Conservation (phyloP, 2,329 filamentous ascomycete species). For the Neonectria punicea region DNA sequence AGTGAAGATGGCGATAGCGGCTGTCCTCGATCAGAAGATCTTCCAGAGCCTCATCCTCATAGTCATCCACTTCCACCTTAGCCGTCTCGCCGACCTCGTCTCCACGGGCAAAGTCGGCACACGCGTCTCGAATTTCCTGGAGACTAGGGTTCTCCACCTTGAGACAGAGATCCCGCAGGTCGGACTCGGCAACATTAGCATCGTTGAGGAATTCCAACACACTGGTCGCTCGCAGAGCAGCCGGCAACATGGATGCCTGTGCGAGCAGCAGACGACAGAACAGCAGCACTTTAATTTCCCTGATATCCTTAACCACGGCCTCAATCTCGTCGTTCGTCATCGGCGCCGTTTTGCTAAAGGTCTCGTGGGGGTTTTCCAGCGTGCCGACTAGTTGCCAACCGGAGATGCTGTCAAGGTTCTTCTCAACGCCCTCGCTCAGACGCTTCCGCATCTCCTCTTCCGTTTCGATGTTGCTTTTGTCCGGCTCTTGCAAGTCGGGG, state of each 20-base stretch:
- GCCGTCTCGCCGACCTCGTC: constrained; percentile 32
- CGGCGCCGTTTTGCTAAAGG: constrained; percentile 38
- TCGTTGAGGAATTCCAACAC: constrained; percentile 43
- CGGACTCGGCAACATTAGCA: constrained; percentile 36
- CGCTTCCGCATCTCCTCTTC: constrained; percentile 44
- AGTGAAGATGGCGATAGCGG: constrained; percentile 37
- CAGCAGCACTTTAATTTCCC: constrained; percentile 43
- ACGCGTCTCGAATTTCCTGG: constrained; percentile 44
- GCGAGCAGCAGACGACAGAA: constrained; percentile 43
- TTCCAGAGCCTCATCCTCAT: constrained; percentile 33
- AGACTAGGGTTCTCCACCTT: constrained; percentile 42
- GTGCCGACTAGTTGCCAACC: constrained; percentile 41
- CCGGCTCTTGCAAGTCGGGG: constrained; percentile 31
- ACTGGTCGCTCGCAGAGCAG: constrained; percentile 38
- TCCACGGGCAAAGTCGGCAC: constrained; percentile 43
- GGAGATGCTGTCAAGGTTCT: constrained; percentile 32
- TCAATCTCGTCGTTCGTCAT: constrained; percentile 42
- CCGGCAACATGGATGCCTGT: constrained; percentile 41
- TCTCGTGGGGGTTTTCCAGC: constrained; percentile 40
- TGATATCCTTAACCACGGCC: constrained; percentile 34
- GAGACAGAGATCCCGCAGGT: constrained; percentile 43
- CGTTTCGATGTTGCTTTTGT: constrained; percentile 44
- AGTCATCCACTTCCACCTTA: constrained; percentile 18
- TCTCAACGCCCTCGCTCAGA: constrained; percentile 40
- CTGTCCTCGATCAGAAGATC: constrained; percentile 30